Evolutionary conservation across 2,329 filamentous ascomycete species (phyloP).

Genomic region (Didymella keratinophila): DNA sequence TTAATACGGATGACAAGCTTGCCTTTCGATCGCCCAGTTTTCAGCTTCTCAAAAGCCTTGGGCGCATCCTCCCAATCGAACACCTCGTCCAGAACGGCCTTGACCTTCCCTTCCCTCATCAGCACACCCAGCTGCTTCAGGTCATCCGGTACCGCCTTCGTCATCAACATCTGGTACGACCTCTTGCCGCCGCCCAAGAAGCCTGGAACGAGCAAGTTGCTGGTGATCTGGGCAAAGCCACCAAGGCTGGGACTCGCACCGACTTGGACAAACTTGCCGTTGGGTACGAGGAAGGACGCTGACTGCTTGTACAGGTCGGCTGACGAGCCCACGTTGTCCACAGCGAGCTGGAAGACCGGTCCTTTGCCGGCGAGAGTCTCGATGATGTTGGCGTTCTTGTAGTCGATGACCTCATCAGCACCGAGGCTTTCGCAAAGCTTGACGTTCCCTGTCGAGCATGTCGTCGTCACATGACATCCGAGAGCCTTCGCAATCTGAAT

Average conservation of each 20-base stretch:
- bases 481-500: slow-evolving; percentile 70
- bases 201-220: slow-evolving; percentile 54
- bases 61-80: slow-evolving; percentile 65
- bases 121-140: slow-evolving; percentile 61
- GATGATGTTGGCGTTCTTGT: slow-evolving; percentile 60
- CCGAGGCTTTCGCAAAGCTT: slow-evolving; percentile 66
- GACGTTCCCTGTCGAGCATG: slow-evolving; percentile 66
- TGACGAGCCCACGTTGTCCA: slow-evolving; percentile 66
- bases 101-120: slow-evolving; percentile 67
- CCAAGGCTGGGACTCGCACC: slow-evolving; percentile 24
- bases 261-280: slow-evolving; percentile 57
- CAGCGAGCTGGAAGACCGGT: slow-evolving; percentile 59
- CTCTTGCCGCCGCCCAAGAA: slow-evolving; percentile 62
- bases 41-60: slow-evolving; percentile 66
- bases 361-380: slow-evolving; percentile 58
- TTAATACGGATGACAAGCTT: slow-evolving; percentile 62
- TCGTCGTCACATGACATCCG: slow-evolving; percentile 66
- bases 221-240: slow-evolving; percentile 41
- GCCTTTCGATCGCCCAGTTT: slow-evolving; percentile 63
- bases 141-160: slow-evolving; percentile 54
- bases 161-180: slow-evolving; percentile 51
- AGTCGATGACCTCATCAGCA: slow-evolving; percentile 70
- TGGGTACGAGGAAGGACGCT: slow-evolving; percentile 59
- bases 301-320: slow-evolving; percentile 62
- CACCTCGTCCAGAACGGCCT: slow-evolving; percentile 62